These are phyloP conservation scores for Penicillium samsonianum DNA, from an alignment of 495 filamentous ascomycete genomes.

Conservation along the genomic window DNA sequence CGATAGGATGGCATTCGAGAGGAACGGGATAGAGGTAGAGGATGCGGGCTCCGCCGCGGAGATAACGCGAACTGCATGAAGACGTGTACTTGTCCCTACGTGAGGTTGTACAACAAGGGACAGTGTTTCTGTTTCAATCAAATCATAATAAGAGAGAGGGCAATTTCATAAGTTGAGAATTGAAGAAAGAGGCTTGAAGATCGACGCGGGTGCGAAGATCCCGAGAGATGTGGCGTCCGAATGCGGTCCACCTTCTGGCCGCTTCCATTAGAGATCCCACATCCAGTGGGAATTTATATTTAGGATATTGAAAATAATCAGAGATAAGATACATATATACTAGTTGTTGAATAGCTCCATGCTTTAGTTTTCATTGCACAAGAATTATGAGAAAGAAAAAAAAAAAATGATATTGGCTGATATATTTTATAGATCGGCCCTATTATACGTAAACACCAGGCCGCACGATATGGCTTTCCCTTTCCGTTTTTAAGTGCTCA, in stretches of 20 bases:
- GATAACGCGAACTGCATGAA: constrained; percentile 91
- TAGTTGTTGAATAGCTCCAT: not conserved
- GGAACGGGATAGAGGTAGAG: constrained; percentile 61
- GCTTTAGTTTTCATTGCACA: not conserved
- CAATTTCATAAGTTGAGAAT: not conserved
- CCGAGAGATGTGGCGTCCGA: constrained; percentile 6
- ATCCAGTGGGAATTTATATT: constrained; percentile 2
- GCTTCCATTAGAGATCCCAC: not conserved
- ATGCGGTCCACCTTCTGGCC: constrained; percentile 4
- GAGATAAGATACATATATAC: not conserved
- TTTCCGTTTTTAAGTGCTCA: no score
- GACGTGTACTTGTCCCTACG: constrained; percentile 27
- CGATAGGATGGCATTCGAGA: constrained; percentile 63
- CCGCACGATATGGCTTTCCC: no score
- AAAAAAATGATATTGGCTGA: no score
- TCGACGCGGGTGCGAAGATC: constrained; percentile 12
- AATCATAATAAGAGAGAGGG: constrained; percentile 19
- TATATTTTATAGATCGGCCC: not conserved
- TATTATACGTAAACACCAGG: not conserved
- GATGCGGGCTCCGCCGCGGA: constrained; percentile 74
- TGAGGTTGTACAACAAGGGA: constrained; percentile 15
- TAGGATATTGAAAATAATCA: not conserved
- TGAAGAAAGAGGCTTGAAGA: constrained; percentile 3
- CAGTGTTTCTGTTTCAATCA: constrained; percentile 10
- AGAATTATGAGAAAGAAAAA: not conserved